These are phyloP conservation scores for Macrocybe gigantea DNA, from an alignment of 768 basidiomycete species.

Conservation along the genomic window DNA sequence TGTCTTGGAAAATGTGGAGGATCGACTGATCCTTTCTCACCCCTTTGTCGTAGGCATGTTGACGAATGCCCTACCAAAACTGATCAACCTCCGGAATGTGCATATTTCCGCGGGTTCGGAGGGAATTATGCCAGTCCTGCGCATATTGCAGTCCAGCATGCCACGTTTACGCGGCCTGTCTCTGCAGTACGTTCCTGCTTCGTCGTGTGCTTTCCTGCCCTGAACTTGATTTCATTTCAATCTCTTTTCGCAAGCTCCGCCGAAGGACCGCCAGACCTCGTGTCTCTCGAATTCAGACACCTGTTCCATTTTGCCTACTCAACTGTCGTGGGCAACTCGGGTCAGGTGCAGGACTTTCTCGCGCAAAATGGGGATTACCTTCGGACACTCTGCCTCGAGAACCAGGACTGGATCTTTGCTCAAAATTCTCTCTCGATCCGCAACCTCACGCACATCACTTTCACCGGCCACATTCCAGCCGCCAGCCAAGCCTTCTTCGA, in stretches of 20 bases:
- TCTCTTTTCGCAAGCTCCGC: conserved; percentile 27
- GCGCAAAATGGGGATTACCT: conserved; percentile 46
- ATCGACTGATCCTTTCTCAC: neutral
- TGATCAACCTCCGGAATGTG: conserved; percentile 52
- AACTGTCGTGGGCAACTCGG: conserved; percentile 34
- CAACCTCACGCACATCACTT: conserved; percentile 59
- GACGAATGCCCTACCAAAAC: conserved; percentile 59
- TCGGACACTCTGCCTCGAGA: conserved; percentile 49
- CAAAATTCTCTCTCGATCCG: conserved; percentile 46
- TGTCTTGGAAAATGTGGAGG: too few relatives aligned
- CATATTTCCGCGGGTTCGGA: conserved; percentile 55
- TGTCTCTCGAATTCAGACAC: conserved; percentile 44
- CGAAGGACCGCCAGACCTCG: conserved; percentile 38
- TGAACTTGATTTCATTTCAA: neutral
- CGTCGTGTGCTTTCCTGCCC: neutral
- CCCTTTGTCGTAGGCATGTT: conserved; percentile 46
- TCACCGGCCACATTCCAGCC: conserved; percentile 49
- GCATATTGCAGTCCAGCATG: conserved; percentile 43
- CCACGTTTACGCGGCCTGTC: conserved; percentile 54
- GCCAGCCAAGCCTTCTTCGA: conserved; percentile 49
- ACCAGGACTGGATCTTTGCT: conserved; percentile 54
- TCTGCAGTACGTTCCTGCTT: conserved; percentile 33
- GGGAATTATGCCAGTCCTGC: conserved; percentile 45
- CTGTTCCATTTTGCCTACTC: conserved; percentile 55
- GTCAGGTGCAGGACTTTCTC: conserved; percentile 40